Base-by-base conservation (phyloP, 108 stramenopile species). In the Cyclotella sp. region DNA sequence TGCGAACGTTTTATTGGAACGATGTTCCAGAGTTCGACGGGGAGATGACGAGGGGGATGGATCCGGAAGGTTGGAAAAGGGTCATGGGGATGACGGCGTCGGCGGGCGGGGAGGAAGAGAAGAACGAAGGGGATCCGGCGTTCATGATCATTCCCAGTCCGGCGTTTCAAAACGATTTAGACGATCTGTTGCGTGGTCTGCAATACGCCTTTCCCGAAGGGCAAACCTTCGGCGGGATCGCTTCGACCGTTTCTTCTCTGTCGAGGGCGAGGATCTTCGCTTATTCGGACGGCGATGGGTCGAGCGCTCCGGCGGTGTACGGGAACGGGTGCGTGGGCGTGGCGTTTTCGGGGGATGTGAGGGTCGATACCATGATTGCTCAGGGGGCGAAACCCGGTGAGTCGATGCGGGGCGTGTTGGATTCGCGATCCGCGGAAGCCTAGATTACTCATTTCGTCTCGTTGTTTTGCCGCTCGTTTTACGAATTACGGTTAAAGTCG, bases 301-400 rank as follows among this genome's bases (percentile, higher is more conserved):
- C 27, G 41, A 44, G 52, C 67, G 44, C 24, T 49, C 45, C 42
- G 0, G 51, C 58, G 5, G 70, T 84, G 21, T 79, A 87, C 40
- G 82, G 85, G 4, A 86, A 90, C 77, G 93, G 93, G n/a, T 94
- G 92, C 70, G 85, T 93, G 40, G 94, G 94, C 12, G 84, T 93
- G 10, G 75, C 73, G 10, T 68, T 95, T 70, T 18, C 43, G n/a
- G 91, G 94, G 1, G 94, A 95, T 70, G 77, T 93, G 22, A 24
- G 30, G 24, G 68, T 93, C 2, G 78, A 89, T 72, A 88, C 83
- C 3, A 87, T 93, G 87, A 71, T 93, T 30, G 90, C 95, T 24
- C 88, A 91, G 67, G 95, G 95, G 16, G 91, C 92, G 45, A 93
- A 93, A 58, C 91, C 91, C 0, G 57, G 57, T 58, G 27, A 58